Conservation (phyloP, 2,329 filamentous ascomycete genomes). For the Balansia obtecta region DNA sequence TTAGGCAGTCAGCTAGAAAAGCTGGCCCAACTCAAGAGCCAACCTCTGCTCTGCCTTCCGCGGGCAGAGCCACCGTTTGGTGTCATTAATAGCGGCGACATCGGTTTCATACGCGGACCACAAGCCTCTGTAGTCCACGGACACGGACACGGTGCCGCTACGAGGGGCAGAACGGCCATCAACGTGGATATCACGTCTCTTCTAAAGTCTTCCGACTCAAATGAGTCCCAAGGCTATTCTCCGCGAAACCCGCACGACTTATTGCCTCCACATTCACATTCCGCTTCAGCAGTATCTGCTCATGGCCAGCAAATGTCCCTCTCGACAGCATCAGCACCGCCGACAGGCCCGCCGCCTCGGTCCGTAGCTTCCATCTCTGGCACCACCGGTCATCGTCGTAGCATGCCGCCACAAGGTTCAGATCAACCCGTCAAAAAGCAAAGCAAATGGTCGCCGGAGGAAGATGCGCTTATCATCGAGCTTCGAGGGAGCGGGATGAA, state of each 20-base stretch:
- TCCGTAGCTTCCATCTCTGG: constrained; percentile 21
- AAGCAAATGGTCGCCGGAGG: constrained; percentile 91
- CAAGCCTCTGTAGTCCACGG: constrained; percentile 17
- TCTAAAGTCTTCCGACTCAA: constrained; percentile 63
- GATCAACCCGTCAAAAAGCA: constrained; percentile 81
- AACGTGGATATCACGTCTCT: constrained; percentile 93
- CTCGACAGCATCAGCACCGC: neutral
- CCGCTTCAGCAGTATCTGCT: constrained; percentile 6
- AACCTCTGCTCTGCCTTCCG: constrained; percentile 28
- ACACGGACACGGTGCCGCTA: constrained; percentile 15
- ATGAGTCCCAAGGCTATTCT: constrained; percentile 50
- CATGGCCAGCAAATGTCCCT: constrained; percentile 13
- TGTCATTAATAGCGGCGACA: constrained; percentile 15
- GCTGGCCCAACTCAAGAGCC: constrained; percentile 31
- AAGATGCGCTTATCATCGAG: constrained; percentile 88
- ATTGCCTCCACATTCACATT: constrained; percentile 12
- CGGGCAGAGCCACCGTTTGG: constrained; percentile 26
- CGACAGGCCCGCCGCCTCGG: neutral
- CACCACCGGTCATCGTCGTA: constrained; percentile 19
- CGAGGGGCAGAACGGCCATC: constrained; percentile 34
- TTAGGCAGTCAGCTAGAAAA: constrained; percentile 17
- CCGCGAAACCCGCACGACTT: constrained; percentile 14
- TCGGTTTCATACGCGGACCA: constrained; percentile 17
- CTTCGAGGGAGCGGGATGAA: constrained; percentile 88
- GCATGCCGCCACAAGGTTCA: constrained; percentile 33